Percentiles rank a stretch among this genome's conserved stretches.
Evolutionary conservation across 2,329 filamentous ascomycete species (phyloP).

Genomic region (Phaeoacremonium minimum): DNA sequence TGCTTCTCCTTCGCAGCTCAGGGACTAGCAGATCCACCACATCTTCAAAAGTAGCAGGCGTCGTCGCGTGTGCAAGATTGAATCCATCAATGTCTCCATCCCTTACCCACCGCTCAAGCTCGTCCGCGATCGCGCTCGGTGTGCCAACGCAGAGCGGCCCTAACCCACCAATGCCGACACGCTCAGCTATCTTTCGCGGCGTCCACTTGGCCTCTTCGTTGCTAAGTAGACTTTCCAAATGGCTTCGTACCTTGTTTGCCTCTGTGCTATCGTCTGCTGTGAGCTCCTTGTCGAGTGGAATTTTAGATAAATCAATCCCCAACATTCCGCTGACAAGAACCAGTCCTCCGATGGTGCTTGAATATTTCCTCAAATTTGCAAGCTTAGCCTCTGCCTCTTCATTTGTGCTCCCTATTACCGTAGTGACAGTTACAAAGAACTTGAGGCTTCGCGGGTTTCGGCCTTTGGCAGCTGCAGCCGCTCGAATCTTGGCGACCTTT

Average conservation of each 20-base stretch:
- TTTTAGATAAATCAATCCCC: slow-evolving; percentile 46
- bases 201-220: slow-evolving; percentile 37
- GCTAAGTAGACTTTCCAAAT: slow-evolving; percentile 32
- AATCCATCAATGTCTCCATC: too few relatives aligned
- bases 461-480: slow-evolving; percentile 36
- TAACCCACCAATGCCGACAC: slow-evolving; percentile 39
- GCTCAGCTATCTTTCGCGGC: slow-evolving; percentile 36
- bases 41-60: slow-evolving; percentile 45
- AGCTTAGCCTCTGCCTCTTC: slow-evolving; percentile 40
- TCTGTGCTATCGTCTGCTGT: slow-evolving; percentile 42
- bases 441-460: slow-evolving; percentile 46
- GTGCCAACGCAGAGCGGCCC: slow-evolving; percentile 41
- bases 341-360: slow-evolving; percentile 39
- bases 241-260: slow-evolving; percentile 35
- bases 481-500: slow-evolving; percentile 1
- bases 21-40: slow-evolving; percentile 42
- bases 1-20: slow-evolving; percentile 32
- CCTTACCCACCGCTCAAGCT: slow-evolving; percentile 38
- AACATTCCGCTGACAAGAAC: slow-evolving; percentile 47
- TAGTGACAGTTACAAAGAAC: slow-evolving; percentile 37
- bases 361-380: slow-evolving; percentile 39
- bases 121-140: slow-evolving; percentile 36
- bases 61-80: slow-evolving; percentile 38
- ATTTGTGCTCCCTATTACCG: slow-evolving; percentile 33
- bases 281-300: slow-evolving; percentile 47